phyloP scores from a whole-genome alignment of 768 basidiomycete genomes.

The Russula ochroleuca region DNA sequence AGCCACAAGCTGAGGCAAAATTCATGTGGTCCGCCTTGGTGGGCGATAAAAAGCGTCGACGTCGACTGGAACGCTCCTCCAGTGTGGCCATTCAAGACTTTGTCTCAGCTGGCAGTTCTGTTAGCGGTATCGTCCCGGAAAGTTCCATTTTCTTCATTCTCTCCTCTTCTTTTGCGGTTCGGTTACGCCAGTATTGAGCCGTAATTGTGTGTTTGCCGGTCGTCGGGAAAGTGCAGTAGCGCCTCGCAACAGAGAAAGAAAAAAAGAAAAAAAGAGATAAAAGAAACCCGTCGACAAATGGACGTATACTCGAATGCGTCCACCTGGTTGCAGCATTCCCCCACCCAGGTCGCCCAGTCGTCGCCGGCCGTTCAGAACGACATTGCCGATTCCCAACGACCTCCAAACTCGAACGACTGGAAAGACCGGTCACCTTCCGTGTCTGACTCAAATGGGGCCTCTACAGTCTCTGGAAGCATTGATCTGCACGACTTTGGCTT shows the following conservation, averaged over 20 bases:
- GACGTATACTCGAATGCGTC: slow-evolving; percentile 42
- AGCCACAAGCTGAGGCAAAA: slow-evolving; percentile 23
- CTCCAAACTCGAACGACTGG: slow-evolving; percentile 33
- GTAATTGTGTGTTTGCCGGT: slow-evolving; percentile 28
- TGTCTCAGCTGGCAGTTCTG: slow-evolving; percentile 24
- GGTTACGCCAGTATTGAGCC: slow-evolving; percentile 25
- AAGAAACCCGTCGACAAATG: slow-evolving; percentile 44
- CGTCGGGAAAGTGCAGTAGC: slow-evolving; percentile 25
- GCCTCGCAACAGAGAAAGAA: slow-evolving; percentile 37
- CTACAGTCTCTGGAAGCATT: slow-evolving; percentile 32
- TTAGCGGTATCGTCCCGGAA: slow-evolving; percentile 25
- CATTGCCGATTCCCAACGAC: slow-evolving; percentile 31
- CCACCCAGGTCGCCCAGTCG: slow-evolving; percentile 25
- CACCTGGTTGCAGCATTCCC: slow-evolving; percentile 41
- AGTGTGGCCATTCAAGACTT: slow-evolving; percentile 25
- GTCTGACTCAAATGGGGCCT: slow-evolving; percentile 31
- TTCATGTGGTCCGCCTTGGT: slow-evolving; percentile 2
- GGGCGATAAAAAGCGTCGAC: slow-evolving; percentile 21
- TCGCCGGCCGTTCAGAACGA: slow-evolving; percentile 17
- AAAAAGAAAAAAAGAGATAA: slow-evolving; percentile 39
- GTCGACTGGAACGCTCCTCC: slow-evolving; percentile 23
- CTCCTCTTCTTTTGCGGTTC: slow-evolving; percentile 25
- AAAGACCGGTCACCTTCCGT: slow-evolving; percentile 36
- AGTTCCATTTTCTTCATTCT: slow-evolving; percentile 23
- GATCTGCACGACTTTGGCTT: slow-evolving; percentile 28